Evolutionary conservation across 2,329 filamentous ascomycete species (phyloP), one percentile per base, ranked within the genome.

Genomic region (Cercospora sp.): DNA sequence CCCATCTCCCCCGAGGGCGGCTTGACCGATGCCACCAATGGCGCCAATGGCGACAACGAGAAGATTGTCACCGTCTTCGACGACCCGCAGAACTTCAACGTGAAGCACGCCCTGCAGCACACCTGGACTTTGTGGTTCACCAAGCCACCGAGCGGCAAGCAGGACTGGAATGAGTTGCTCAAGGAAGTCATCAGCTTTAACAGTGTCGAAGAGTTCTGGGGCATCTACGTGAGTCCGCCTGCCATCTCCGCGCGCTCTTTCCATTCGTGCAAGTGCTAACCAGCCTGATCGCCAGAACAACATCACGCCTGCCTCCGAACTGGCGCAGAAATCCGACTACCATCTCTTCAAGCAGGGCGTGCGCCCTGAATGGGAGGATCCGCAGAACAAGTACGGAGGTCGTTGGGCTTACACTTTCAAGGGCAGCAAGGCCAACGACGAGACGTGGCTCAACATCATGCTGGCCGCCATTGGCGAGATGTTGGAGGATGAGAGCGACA

Each of bases 61-160:
- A 90, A 94, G 79, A 85, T 91, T 62, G 86, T 97, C 77, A 99
- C 95, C 58, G 94, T 99, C 75, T 99, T 99, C 85, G 94, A 99
- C 80, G 93, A 98, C 83, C 91, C 95, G 76, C 91, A 97, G 74
- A 97, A 99, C 86, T 99, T 99, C 88, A 99, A 97, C 77, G 95
- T 99, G 82, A 99, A 98, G 87, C 95, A 99, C 81, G 94, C 94
- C 74, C 87, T 99, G 70, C 94, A 97, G 87, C 91, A 97, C 86
- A 91, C 92, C 80, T 99, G 95, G 95, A 98, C 95, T 68, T 86
- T 99, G 66, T 99, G 96, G 96, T 99, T 98, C 86, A 98, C 94
- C 77, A 98, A 98, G 88, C 94, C 95, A 64, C 91, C 94, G 53
- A 96, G 90, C 80, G 94, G 93, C 84, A 97, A 96, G 76, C 79